A percentile compares a stretch with the other conserved stretches of the same genome.
Evolutionary conservation across 2,329 filamentous ascomycete genomes (phyloP).

Genomic region (Purpureocillium takamizusanense): DNA sequence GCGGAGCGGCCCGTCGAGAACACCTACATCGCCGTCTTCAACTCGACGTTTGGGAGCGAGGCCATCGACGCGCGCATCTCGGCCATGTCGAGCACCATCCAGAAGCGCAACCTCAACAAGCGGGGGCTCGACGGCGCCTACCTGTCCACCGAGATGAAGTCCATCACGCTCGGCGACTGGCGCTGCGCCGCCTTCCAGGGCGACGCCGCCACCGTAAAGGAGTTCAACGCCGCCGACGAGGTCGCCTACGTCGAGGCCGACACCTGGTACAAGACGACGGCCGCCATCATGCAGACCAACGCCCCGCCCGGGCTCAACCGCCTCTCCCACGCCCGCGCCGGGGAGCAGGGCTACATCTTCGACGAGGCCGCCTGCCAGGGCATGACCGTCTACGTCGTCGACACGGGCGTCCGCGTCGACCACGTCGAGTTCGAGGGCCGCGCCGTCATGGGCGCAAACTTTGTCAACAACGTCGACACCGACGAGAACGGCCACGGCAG

Average conservation of each 20-base stretch:
- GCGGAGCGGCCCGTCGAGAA: slow-evolving; percentile 41
- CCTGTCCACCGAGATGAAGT: slow-evolving; percentile 37
- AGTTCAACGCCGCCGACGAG: slow-evolving; percentile 37
- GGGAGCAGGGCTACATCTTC: slow-evolving; percentile 30
- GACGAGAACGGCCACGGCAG: slow-evolving; percentile 56
- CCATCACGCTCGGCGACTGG: slow-evolving; percentile 40
- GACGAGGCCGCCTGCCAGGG: slow-evolving; percentile 42
- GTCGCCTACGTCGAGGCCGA: slow-evolving; percentile 48
- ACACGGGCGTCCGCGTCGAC: slow-evolving; percentile 50
- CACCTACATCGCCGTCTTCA: slow-evolving; percentile 58
- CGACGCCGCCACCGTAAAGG: slow-evolving; percentile 38
- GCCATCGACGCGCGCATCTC: slow-evolving; percentile 40
- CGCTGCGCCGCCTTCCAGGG: slow-evolving; percentile 44
- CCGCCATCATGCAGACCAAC: slow-evolving; percentile 39
- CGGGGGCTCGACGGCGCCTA: slow-evolving; percentile 35
- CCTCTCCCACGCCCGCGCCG: slow-evolving; percentile 34
- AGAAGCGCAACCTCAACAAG: slow-evolving; percentile 49
- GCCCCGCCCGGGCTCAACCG: slow-evolving; percentile 45
- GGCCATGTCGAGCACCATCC: slow-evolving; percentile 36
- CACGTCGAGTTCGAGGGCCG: slow-evolving; percentile 50
- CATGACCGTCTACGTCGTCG: slow-evolving; percentile 55
- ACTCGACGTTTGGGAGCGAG: slow-evolving; percentile 39
- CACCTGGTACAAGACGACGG: slow-evolving; percentile 33
- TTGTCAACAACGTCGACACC: slow-evolving; percentile 36
- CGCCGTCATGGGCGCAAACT: slow-evolving; percentile 43